Evolutionary conservation across 352 stramenopile genomes (phyloP).

Genomic region (Plasmopara viticola): DNA sequence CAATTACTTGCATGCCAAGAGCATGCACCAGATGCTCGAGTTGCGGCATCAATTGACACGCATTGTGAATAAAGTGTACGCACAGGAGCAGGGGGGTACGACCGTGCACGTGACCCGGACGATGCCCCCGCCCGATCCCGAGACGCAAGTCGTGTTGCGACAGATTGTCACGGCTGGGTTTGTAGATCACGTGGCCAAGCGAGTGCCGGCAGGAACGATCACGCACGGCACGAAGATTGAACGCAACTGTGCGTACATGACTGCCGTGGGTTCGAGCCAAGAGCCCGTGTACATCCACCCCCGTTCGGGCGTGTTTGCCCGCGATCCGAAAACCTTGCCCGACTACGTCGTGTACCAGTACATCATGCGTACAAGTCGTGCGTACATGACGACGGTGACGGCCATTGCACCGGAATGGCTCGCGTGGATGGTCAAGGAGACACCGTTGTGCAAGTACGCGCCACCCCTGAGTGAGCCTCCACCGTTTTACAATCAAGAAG

Average conservation of each 20-base stretch:
- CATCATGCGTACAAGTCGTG: conserved; percentile 67
- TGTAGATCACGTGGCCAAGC: conserved; percentile 78
- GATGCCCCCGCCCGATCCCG: conserved; percentile 58
- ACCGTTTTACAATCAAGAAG: conserved; percentile 46
- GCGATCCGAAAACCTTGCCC: conserved; percentile 55
- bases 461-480: conserved; percentile 48
- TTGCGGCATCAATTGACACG: conserved; percentile 75
- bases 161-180: conserved; percentile 79
- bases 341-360: conserved; percentile 73
- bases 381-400: conserved; percentile 97
- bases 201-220: conserved; percentile 61
- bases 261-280: conserved; percentile 44
- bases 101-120: conserved; percentile 46
- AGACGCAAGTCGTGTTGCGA: conserved; percentile 51
- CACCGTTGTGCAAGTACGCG: conserved; percentile 66
- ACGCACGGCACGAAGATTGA: conserved; percentile 78
- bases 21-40: conserved; percentile 85
- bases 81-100: conserved; percentile 30
- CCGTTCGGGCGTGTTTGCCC: conserved; percentile 76
- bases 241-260: conserved; percentile 74
- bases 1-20: conserved; percentile 82
- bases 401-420: conserved; percentile 97
- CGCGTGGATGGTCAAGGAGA: conserved; percentile 64
- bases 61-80: conserved; percentile 72
- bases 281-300: conserved; percentile 82